These are phyloP conservation scores for Pseudohyphozyma bogoriensis DNA, from an alignment of 768 basidiomycete species.

Conservation along the genomic window DNA sequence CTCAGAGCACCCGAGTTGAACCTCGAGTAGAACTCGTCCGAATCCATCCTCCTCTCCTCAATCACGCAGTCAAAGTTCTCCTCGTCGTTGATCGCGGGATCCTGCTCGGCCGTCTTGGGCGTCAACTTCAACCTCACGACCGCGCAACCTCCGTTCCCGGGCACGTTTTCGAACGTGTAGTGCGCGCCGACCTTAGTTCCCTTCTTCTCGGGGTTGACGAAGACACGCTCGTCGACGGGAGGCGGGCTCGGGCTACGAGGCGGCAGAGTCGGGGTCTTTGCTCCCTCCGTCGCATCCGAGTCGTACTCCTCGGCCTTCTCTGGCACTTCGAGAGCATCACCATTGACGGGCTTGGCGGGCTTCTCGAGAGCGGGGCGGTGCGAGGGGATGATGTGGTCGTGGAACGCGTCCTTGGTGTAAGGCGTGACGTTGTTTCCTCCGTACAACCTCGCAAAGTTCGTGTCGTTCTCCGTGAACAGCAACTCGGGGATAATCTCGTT, in stretches of 20 bases:
- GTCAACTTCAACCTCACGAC: constrained; percentile 92
- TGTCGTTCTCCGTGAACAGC: constrained; percentile 94
- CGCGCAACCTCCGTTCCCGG: constrained; percentile 82
- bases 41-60: constrained; percentile 83
- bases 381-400: constrained; percentile 83
- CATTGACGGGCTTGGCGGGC: constrained; percentile 5
- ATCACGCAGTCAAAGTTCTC: constrained; percentile 75
- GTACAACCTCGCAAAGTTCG: constrained; percentile 85
- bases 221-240: constrained; percentile 39
- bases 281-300: constrained; percentile 18
- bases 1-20: constrained; percentile 73
- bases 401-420: constrained; percentile 94
- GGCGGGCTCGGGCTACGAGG: constrained; percentile 39
- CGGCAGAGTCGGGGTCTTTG: constrained; percentile 50
- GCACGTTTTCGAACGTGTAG: constrained; percentile 76
- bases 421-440: constrained; percentile 70
- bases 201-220: constrained; percentile 71
- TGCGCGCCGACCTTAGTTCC: constrained; percentile 94
- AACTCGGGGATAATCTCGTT: constrained; percentile 67
- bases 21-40: constrained; percentile 85
- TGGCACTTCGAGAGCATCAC: neutral
- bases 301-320: constrained; percentile 22
- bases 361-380: constrained; percentile 53
- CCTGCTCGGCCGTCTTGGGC: constrained; percentile 58
- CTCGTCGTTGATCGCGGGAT: constrained; percentile 76